Conservation (phyloP, 768 basidiomycete species). For the Tulasnella sp. region DNA sequence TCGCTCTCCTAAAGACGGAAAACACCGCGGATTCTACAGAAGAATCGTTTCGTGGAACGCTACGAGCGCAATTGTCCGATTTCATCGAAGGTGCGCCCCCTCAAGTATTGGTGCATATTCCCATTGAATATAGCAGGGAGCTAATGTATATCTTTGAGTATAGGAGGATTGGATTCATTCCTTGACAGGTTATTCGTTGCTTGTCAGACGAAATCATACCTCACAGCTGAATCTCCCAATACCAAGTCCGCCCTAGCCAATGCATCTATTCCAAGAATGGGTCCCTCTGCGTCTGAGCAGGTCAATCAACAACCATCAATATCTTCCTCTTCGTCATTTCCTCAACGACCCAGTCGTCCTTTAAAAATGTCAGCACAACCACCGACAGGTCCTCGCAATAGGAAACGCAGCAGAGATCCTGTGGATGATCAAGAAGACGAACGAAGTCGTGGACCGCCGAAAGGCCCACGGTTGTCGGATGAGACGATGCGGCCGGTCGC, state of each 20-base stretch:
- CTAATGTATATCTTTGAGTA: not conserved
- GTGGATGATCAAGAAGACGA: constrained; percentile 44
- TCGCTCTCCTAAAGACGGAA: constrained; percentile 87
- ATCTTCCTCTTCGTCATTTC: constrained; percentile 23
- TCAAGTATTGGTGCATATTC: not conserved
- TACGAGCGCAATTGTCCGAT: constrained; percentile 70
- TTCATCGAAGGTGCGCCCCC: constrained; percentile 81
- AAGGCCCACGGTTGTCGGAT: constrained; percentile 50
- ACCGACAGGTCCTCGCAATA: constrained; percentile 40
- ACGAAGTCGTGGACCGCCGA: constrained; percentile 33
- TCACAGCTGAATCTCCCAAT: constrained; percentile 36
- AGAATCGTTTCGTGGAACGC: constrained; percentile 68
- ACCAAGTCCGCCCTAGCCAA: not conserved
- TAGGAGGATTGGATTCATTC: constrained; percentile 33
- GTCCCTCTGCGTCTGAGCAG: no score
- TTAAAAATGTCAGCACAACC: constrained; percentile 25
- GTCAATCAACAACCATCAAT: constrained; percentile 35
- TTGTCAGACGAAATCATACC: constrained; percentile 74
- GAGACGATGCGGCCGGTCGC: constrained; percentile 54
- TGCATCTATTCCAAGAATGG: constrained; percentile 10
- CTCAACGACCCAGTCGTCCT: no score
- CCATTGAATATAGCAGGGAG: not conserved
- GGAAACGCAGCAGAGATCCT: constrained; percentile 54
- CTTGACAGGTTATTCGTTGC: constrained; percentile 79
- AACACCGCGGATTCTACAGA: constrained; percentile 42